phyloP scores from a whole-genome alignment of 306 rosid species.

The Casuarina glauca region DNA sequence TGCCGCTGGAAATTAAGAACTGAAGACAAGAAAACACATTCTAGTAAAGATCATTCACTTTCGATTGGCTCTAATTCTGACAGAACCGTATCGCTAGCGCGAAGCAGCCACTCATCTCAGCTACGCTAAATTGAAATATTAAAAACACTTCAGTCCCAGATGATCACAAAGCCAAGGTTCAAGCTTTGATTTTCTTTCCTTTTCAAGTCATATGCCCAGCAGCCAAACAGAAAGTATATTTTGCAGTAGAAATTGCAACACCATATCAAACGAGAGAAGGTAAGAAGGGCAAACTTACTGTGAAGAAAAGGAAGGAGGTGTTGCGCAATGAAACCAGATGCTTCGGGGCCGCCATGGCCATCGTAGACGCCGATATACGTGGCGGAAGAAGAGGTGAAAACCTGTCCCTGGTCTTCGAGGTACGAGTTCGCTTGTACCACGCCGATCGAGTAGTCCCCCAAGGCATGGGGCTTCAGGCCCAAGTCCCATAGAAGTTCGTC shows the following conservation, averaged over 20 bases:
- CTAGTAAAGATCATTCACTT: not conserved
- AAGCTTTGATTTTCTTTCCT: not conserved
- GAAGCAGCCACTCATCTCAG: not conserved
- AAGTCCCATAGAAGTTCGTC: constrained; percentile 41
- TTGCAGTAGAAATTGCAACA: not conserved
- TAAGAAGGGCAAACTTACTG: constrained; percentile 32
- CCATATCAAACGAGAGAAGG: not conserved
- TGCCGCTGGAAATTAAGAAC: not conserved
- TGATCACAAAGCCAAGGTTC: not conserved
- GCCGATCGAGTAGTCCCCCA: constrained; percentile 44
- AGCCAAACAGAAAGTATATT: not conserved
- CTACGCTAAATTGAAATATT: not conserved
- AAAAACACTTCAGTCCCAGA: not conserved
- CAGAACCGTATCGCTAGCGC: not conserved
- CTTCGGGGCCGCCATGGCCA: constrained; percentile 79
- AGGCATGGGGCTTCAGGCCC: constrained; percentile 33
- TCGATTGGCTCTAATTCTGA: not conserved
- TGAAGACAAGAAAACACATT: not conserved
- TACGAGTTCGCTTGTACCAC: constrained; percentile 44
- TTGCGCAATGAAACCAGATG: constrained; percentile 55
- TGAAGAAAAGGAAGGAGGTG: constrained; percentile 55
- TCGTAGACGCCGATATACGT: constrained; percentile 68
- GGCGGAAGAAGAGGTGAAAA: constrained; percentile 36
- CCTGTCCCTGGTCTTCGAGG: constrained; percentile 48
- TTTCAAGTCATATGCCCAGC: not conserved